Base-by-base conservation (phyloP, 1,284 basidiomycete genomes). In the Pyrrhoderma noxium region DNA sequence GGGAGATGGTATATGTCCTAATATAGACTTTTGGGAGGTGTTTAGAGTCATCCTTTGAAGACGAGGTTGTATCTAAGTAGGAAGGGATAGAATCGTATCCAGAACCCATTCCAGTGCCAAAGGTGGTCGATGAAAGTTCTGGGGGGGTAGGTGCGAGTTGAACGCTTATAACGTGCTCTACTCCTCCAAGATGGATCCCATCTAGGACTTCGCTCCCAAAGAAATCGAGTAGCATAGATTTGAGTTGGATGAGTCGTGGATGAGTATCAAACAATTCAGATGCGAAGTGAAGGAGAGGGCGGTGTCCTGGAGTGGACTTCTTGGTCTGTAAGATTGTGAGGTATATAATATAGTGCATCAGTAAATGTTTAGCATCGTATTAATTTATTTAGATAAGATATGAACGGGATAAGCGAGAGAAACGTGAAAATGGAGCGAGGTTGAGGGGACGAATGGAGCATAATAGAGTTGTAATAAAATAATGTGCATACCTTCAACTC, bases 231-330 rank as follows among this genome's bases (percentile, higher is more conserved):
- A 99, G 76, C 63, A 95, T 75, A 1, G 89, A 94, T 73, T 97
- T 98, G 62, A 98, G 78, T 62, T 93, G 91, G n/a, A 83, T 72
- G 67, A 87, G 93, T 3, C 89, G 84, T 2, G 93, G 91, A 66
- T 95, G 91, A 0, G 88, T 84, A 60, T 94, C 91, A 67, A 95
- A 97, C 13, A 95, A 75, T 57, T 92, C 89, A 2, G 90, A 95
- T 25, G 91, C 91, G 65, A 99, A 99, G 65, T 96, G 93, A 73
- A 99, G 86, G 59, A 98, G 70, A 46, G 95, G 94, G 60, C 89
- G 85, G 60, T 93, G 84, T n/a, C 94, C 94, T 25, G 89, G 81
- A 3, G 91, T 85, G 8, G 88, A 84, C 78, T 96, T 96, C 36
- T 82, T 74, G 42, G 87, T 86, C 88, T 94, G 60, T 2, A 21